Evolutionary conservation across 441 rosid genomes (phyloP).

Genomic region (Arabidopsis hybrid): DNA sequence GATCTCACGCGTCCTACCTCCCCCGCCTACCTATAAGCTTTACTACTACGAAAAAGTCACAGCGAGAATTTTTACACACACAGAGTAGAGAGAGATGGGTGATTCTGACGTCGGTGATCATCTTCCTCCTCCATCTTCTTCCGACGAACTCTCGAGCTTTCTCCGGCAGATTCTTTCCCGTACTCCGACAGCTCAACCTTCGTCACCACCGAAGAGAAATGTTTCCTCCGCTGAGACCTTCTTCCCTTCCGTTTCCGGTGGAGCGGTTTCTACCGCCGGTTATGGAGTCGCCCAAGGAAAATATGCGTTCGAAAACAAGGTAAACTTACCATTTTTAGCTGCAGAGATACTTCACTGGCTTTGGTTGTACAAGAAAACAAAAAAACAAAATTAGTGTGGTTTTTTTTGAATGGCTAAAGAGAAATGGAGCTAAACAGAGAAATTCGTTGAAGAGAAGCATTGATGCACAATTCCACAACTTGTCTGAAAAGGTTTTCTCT

Average conservation of each 20-base stretch:
- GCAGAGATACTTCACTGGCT: background rate
- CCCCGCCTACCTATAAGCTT: constrained; percentile 28
- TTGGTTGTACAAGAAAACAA: background rate
- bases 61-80: background rate
- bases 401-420: too few relatives aligned
- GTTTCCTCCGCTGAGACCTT: constrained; percentile 18
- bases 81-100: constrained; percentile 27
- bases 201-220: constrained; percentile 22
- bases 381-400: too few relatives aligned
- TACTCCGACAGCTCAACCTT: constrained; percentile 24
- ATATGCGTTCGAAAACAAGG: constrained; percentile 26
- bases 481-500: constrained; percentile 76
- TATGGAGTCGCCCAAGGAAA: background rate
- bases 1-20: constrained; percentile 18
- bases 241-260: constrained; percentile 17
- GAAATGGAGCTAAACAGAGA: constrained; percentile 48
- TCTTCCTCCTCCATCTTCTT: constrained; percentile 35
- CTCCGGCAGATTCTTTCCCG: constrained; percentile 41
- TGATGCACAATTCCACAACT: constrained; percentile 85
- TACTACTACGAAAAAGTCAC: constrained; percentile 26
- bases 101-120: constrained; percentile 17
- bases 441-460: constrained; percentile 78
- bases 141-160: constrained; percentile 44
- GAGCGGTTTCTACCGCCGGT: constrained; percentile 13
- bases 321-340: background rate